Conservation (phyloP, 1,284 basidiomycete genomes). For the Ustilago bromivora region DNA sequence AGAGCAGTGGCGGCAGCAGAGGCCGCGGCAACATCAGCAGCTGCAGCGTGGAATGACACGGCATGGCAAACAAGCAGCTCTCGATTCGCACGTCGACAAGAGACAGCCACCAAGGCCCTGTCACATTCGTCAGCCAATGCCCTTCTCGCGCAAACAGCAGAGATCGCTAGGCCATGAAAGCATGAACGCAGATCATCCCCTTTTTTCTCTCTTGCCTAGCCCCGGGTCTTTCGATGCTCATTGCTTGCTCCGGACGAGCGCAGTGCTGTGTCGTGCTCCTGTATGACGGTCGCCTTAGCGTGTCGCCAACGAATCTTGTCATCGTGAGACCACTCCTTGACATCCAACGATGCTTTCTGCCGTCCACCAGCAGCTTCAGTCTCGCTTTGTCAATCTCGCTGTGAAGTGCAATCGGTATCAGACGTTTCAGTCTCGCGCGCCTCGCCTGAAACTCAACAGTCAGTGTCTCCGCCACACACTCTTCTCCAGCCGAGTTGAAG, state of each 20-base stretch:
- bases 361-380: too few relatives aligned
- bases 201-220: neutral
- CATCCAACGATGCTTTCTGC: too few relatives aligned
- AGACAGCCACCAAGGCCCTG: neutral
- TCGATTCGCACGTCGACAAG: neutral
- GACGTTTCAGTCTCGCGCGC: too few relatives aligned
- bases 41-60: neutral
- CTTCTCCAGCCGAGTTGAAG: neutral
- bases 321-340: too few relatives aligned
- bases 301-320: neutral
- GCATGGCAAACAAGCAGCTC: neutral
- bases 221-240: neutral
- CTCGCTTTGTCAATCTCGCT: too few relatives aligned
- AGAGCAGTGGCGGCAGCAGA: neutral
- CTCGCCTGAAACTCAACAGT: neutral
- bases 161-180: conserved; percentile 1
- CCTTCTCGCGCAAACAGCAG: neutral
- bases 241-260: neutral
- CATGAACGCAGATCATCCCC: conserved; percentile 8
- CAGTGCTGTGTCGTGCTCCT: neutral
- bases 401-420: too few relatives aligned
- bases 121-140: neutral
- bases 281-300: neutral
- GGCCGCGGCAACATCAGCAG: neutral
- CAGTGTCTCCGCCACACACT: neutral